Evolutionary conservation across 495 filamentous ascomycete species (phyloP).

Genomic region (Xylaria scruposa): DNA sequence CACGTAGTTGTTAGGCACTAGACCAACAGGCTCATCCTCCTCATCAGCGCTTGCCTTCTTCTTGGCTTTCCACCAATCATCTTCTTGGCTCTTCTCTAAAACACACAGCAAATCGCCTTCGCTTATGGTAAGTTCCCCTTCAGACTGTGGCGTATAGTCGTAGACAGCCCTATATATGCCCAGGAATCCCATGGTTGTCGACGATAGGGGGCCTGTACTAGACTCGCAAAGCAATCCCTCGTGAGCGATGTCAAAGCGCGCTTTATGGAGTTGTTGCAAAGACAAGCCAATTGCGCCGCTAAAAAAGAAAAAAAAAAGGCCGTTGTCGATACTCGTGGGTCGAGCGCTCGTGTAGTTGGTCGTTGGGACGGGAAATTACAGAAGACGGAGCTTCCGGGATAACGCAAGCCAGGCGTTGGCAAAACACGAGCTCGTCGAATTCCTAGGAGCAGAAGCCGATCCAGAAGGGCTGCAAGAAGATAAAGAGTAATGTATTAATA

Average conservation of each 20-base stretch:
- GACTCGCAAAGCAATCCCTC: background rate
- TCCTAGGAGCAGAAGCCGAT: background rate
- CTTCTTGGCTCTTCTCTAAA: slow-evolving; percentile 85
- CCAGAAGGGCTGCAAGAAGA: background rate
- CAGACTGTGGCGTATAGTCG: slow-evolving; percentile 89
- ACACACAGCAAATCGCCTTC: slow-evolving; percentile 94
- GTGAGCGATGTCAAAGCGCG: background rate
- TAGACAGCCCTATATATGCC: slow-evolving; percentile 92
- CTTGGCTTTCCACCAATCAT: slow-evolving; percentile 98
- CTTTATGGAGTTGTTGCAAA: background rate
- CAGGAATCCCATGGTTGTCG: slow-evolving; percentile 69
- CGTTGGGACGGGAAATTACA: slow-evolving; percentile 5
- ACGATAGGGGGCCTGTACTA: slow-evolving; percentile 5
- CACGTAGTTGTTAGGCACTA: slow-evolving; percentile 95
- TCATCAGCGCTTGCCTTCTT: slow-evolving; percentile 92
- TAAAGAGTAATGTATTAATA: background rate
- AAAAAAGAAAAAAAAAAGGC: background rate
- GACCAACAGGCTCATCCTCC: slow-evolving; percentile 90
- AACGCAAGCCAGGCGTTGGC: background rate
- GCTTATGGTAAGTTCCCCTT: slow-evolving; percentile 83
- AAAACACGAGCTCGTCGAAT: slow-evolving; percentile 21
- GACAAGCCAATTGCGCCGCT: background rate
- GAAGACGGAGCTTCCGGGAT: slow-evolving; percentile 26
- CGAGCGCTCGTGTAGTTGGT: slow-evolving; percentile 5
- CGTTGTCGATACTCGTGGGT: background rate